Conservation (phyloP, 768 basidiomycete genomes). For the Lentinula sp. region DNA sequence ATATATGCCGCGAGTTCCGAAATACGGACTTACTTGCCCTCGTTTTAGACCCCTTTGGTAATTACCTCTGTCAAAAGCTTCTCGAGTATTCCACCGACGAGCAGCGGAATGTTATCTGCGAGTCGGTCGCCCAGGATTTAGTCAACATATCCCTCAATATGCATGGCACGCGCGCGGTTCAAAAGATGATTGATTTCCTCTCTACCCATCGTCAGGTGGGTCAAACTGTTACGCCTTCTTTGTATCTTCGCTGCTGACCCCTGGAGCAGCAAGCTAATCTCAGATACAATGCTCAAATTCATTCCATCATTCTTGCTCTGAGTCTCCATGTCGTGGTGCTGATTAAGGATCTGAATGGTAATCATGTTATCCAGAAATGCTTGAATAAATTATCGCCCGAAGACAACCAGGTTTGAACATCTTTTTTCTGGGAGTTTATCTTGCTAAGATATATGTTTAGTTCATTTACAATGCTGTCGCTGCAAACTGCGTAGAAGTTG, state of each 20-base stretch:
- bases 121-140: constrained; percentile 94
- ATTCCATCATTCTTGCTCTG: constrained; percentile 93
- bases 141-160: constrained; percentile 99
- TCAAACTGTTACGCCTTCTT: constrained; percentile 21
- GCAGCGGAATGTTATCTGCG: constrained; percentile 93
- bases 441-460: constrained; percentile 25
- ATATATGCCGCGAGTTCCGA: neutral
- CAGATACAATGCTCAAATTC: constrained; percentile 86
- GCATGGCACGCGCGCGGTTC: constrained; percentile 98
- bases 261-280: constrained; percentile 62
- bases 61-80: constrained; percentile 97
- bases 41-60: constrained; percentile 87
- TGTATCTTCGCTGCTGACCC: constrained; percentile 53
- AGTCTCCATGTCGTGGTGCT: constrained; percentile 97
- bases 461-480: constrained; percentile 99
- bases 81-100: constrained; percentile 97
- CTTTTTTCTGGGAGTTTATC: neutral
- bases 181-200: constrained; percentile 99
- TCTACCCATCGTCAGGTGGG: constrained; percentile 90
- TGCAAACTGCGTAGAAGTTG: constrained; percentile 97
- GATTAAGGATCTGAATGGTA: constrained; percentile 97
- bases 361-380: constrained; percentile 99
- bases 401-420: constrained; percentile 79
- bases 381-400: constrained; percentile 96
- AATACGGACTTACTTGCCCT: constrained; percentile 3